Evolutionary conservation across 352 stramenopile genomes (phyloP).

Genomic region (Pythium pyrilobum): DNA sequence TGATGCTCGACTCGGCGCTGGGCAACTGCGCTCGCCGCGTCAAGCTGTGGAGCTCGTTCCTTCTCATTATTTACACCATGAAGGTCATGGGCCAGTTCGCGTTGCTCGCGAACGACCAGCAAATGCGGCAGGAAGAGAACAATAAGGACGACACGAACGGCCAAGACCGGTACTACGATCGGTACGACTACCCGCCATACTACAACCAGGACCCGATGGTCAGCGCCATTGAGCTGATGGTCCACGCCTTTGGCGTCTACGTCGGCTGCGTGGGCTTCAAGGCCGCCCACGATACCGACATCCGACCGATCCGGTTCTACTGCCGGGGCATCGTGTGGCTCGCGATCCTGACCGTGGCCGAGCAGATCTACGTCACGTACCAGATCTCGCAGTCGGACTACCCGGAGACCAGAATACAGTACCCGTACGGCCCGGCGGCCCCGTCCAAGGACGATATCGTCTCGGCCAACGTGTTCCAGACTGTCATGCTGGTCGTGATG

Average conservation of each 20-base stretch:
- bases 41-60: conserved; percentile 85
- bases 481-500: conserved; percentile 80
- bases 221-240: conserved; percentile 58
- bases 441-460: conserved; percentile 83
- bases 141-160: conserved; percentile 23
- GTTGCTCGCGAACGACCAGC: conserved; percentile 75
- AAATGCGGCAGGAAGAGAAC: conserved; percentile 35
- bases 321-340: conserved; percentile 75
- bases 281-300: conserved; percentile 80
- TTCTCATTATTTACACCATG: conserved; percentile 89
- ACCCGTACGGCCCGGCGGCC: conserved; percentile 64
- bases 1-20: conserved; percentile 81
- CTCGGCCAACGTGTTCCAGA: conserved; percentile 81
- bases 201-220: conserved; percentile 75
- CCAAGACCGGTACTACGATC: conserved; percentile 37
- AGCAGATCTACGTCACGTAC: conserved; percentile 82
- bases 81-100: conserved; percentile 87
- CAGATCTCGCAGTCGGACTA: conserved; percentile 77
- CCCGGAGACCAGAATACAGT: conserved; percentile 60
- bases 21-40: conserved; percentile 78
- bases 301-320: conserved; percentile 82
- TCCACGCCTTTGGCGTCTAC: conserved; percentile 82
- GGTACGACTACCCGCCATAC: conserved; percentile 76
- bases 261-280: conserved; percentile 85
- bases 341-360: conserved; percentile 60